Percentiles rank a stretch among this genome's conserved stretches.
phyloP scores from a whole-genome alignment of 192 early-diverging fungal species.

The Backusella macrospora region DNA sequence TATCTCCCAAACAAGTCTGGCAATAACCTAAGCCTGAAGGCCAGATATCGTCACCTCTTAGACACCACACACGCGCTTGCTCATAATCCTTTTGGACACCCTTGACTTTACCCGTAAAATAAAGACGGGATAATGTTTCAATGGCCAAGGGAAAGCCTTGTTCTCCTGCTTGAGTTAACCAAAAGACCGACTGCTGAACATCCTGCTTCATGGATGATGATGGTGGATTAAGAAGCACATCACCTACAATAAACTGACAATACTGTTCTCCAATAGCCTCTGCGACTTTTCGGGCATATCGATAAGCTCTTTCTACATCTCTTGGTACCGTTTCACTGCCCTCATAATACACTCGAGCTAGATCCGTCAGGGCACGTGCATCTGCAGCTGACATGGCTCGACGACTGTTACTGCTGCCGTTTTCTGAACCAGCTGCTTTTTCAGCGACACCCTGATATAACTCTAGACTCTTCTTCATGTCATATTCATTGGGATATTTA shows the following conservation, averaged over 20 bases:
- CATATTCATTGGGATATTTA: slow-evolving; percentile 30
- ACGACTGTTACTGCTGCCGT: not conserved
- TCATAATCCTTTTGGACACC: slow-evolving; percentile 31
- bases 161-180: slow-evolving; percentile 37
- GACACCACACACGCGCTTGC: slow-evolving; percentile 31
- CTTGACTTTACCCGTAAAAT: slow-evolving; percentile 27
- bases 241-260: slow-evolving; percentile 41
- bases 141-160: slow-evolving; percentile 41
- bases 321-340: slow-evolving; percentile 24
- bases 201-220: slow-evolving; percentile 11
- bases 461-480: slow-evolving; percentile 28
- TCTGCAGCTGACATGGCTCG: slow-evolving; percentile 21
- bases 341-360: slow-evolving; percentile 38
- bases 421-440: not conserved
- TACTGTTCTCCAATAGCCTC: slow-evolving; percentile 36
- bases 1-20: slow-evolving; percentile 37
- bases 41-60: slow-evolving; percentile 38
- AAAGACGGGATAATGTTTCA: slow-evolving; percentile 30
- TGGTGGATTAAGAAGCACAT: slow-evolving; percentile 24
- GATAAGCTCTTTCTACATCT: slow-evolving; percentile 34
- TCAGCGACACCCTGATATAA: slow-evolving; percentile 28
- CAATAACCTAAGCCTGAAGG: slow-evolving; percentile 43
- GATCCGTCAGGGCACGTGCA: slow-evolving; percentile 32
- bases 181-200: slow-evolving; percentile 34
- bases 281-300: slow-evolving; percentile 34